Conservation (phyloP, 2,329 filamentous ascomycete genomes). For the Pyricularia sp. region DNA sequence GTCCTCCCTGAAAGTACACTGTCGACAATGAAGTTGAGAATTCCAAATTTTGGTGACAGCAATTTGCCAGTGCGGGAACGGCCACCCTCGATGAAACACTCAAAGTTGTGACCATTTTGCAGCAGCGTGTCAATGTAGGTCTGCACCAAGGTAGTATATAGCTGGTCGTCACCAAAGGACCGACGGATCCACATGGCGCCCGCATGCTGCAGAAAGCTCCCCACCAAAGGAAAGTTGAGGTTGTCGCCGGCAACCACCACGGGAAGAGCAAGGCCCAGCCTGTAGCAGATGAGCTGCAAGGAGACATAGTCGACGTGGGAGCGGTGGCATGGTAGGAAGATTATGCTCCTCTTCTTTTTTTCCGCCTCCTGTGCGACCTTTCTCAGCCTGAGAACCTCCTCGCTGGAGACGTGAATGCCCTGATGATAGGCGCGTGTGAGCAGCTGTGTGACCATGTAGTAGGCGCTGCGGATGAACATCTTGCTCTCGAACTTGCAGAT, state of each 20-base stretch:
- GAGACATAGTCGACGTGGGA: slow-evolving; percentile 96
- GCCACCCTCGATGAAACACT: slow-evolving; percentile 95
- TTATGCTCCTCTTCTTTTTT: slow-evolving; percentile 83
- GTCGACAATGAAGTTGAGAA: slow-evolving; percentile 82
- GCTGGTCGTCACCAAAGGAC: slow-evolving; percentile 79
- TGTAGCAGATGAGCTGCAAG: slow-evolving; percentile 88
- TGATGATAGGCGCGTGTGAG: slow-evolving; percentile 91
- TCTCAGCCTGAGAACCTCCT: slow-evolving; percentile 75
- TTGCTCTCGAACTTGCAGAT: slow-evolving; percentile 99
- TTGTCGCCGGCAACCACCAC: slow-evolving; percentile 94
- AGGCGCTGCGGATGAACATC: slow-evolving; percentile 79
- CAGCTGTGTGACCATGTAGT: slow-evolving; percentile 79
- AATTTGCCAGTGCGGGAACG: slow-evolving; percentile 89
- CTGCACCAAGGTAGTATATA: slow-evolving; percentile 90
- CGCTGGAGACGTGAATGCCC: slow-evolving; percentile 89
- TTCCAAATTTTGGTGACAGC: slow-evolving; percentile 87
- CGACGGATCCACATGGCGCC: slow-evolving; percentile 94
- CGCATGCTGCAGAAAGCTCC: slow-evolving; percentile 85
- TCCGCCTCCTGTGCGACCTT: slow-evolving; percentile 72
- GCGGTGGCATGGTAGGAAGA: slow-evolving; percentile 88
- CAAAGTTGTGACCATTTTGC: slow-evolving; percentile 83
- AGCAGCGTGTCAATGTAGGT: slow-evolving; percentile 88
- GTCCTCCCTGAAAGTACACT: slow-evolving; percentile 80
- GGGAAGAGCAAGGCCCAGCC: slow-evolving; percentile 75
- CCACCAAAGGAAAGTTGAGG: slow-evolving; percentile 83